A percentile compares a stretch with the other conserved stretches of the same genome.
These are phyloP conservation scores for Coemansia sp. DNA, from an alignment of 192 early-diverging fungal genomes.

Conservation along the genomic window DNA sequence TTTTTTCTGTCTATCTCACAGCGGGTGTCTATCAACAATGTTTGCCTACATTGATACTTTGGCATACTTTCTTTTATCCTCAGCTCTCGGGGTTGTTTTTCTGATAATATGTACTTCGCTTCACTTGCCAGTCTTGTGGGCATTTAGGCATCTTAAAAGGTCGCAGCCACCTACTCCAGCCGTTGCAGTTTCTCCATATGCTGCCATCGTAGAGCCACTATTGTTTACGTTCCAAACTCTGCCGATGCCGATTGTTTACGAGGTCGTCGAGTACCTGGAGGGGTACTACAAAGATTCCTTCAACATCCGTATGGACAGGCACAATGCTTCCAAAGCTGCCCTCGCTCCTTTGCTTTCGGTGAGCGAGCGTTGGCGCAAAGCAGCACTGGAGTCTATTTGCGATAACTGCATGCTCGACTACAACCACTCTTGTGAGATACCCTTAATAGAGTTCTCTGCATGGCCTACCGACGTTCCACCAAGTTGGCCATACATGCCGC, in stretches of 20 bases:
- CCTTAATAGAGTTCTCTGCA: not conserved
- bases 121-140: no score
- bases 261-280: not conserved
- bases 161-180: no score
- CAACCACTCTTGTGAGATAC: not conserved
- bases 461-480: not conserved
- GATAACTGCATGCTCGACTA: not conserved
- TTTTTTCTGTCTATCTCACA: not conserved
- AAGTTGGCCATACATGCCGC: not conserved
- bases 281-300: not conserved
- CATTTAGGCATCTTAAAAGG: no score
- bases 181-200: no score
- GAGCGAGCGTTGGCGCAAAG: constrained; percentile 3
- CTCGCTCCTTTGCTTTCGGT: not conserved
- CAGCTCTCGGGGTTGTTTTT: no score
- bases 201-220: no score
- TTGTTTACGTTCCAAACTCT: not conserved
- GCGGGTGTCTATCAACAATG: no score
- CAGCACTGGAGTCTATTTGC: not conserved
- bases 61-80: no score
- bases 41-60: no score
- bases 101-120: no score
- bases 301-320: not conserved
- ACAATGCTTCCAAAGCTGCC: not conserved
- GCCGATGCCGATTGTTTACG: not conserved